Evolutionary conservation across 2,329 filamentous ascomycete species (phyloP).

Genomic region (Alternaria infectoria): DNA sequence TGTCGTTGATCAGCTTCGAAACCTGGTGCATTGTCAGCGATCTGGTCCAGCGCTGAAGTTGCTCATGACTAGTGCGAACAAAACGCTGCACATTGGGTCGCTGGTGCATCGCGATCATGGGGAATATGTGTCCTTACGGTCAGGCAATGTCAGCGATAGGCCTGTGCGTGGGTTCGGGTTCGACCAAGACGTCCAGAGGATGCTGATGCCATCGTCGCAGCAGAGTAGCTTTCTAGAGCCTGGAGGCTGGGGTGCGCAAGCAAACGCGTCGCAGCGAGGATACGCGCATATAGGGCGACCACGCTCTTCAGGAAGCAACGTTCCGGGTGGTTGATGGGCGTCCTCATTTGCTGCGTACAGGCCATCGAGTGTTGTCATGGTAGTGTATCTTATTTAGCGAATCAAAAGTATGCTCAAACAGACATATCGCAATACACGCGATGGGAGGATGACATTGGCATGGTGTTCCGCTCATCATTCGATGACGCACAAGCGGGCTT

Average conservation of each 20-base stretch:
- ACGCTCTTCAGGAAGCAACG: neutral
- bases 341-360: accelerated
- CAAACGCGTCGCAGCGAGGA: neutral
- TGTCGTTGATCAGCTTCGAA: neutral
- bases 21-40: neutral
- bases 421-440: neutral
- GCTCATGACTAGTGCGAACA: neutral
- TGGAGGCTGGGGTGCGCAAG: neutral
- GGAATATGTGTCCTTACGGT: neutral
- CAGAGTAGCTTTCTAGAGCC: neutral
- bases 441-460: neutral
- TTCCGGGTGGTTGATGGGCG: neutral
- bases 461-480: neutral
- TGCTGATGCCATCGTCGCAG: neutral
- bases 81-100: neutral
- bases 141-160: neutral
- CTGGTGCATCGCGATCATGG: neutral
- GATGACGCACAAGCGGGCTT: neutral
- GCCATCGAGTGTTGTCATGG: accelerated
- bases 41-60: neutral
- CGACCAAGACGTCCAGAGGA: neutral
- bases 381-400: neutral
- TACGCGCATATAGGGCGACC: neutral
- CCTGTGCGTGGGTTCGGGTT: neutral
- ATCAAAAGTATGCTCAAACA: accelerated